phyloP scores from a whole-genome alignment of 768 basidiomycete genomes.

The Pleurotus ostreatus region DNA sequence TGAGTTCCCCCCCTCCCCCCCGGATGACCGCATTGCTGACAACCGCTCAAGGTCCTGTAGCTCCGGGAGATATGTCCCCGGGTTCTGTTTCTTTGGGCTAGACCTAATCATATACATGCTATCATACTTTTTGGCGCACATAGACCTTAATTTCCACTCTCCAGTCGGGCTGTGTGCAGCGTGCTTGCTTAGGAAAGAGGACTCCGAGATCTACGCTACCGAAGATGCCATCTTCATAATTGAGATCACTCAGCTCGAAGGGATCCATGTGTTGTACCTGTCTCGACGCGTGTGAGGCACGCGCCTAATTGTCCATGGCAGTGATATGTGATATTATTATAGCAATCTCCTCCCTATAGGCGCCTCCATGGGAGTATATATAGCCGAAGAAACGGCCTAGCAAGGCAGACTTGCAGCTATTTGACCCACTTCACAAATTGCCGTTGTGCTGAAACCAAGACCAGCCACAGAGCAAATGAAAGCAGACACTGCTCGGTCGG shows the following conservation, averaged over 20 bases:
- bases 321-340: constrained; percentile 1
- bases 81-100: neutral
- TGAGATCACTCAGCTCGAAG: too few relatives aligned
- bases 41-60: neutral
- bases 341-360: neutral
- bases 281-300: neutral
- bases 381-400: neutral
- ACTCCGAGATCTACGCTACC: neutral
- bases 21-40: neutral
- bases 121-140: neutral
- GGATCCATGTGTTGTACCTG: constrained; percentile 1
- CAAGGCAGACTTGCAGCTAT: too few relatives aligned
- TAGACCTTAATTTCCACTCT: neutral
- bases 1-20: constrained; percentile 28
- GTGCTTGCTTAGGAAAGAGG: too few relatives aligned
- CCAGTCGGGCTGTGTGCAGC: neutral
- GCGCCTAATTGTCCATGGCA: neutral
- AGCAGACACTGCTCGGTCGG: constrained; percentile 19
- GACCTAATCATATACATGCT: neutral
- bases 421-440: too few relatives aligned
- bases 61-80: constrained; percentile 1
- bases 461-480: constrained; percentile 11
- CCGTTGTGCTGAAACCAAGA: too few relatives aligned
- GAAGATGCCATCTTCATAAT: neutral
- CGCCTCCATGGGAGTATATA: neutral